Percentiles rank a stretch among this genome's conserved stretches.
phyloP scores from a whole-genome alignment of 345 rosid species.

The Populus simonii region DNA sequence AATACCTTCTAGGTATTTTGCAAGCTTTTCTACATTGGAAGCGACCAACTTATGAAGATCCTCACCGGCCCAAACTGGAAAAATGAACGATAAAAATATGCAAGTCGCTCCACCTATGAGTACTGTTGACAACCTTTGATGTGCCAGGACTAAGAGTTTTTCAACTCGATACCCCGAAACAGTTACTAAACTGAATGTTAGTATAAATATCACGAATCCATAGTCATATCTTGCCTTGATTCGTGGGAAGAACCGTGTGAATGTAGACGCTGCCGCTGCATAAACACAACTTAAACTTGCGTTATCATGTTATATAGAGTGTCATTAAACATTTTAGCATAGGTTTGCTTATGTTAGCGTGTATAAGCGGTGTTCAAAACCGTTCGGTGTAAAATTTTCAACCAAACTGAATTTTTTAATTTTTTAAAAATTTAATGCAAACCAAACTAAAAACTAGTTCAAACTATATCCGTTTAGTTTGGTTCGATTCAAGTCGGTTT shows the following conservation, averaged over 20 bases:
- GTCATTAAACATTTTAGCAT: no score
- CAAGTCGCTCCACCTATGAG: slow-evolving; percentile 26
- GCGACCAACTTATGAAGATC: slow-evolving; percentile 26
- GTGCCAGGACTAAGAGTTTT: slow-evolving; percentile 15
- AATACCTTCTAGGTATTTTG: slow-evolving; percentile 23
- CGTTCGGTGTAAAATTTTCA: rapidly evolving
- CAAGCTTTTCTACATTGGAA: slow-evolving; percentile 27
- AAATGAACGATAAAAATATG: slow-evolving; percentile 18
- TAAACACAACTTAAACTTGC: background rate
- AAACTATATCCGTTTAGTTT: no score
- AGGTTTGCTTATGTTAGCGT: no score
- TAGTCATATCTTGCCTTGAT: slow-evolving; percentile 43
- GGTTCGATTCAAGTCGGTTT: rapidly evolving
- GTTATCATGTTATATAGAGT: background rate
- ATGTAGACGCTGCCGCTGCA: slow-evolving; percentile 33
- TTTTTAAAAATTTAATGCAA: rapidly evolving
- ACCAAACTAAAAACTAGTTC: rapidly evolving
- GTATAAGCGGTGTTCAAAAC: no score
- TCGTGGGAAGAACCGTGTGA: slow-evolving; percentile 33
- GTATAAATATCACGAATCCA: slow-evolving; percentile 34
- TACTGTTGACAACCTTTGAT: slow-evolving; percentile 22
- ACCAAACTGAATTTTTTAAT: no score
- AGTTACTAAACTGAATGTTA: slow-evolving; percentile 36
- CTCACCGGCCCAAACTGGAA: slow-evolving; percentile 34
- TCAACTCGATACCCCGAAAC: slow-evolving; percentile 23